Evolutionary conservation across 495 filamentous ascomycete genomes (phyloP), one percentile per base, ranked within the genome.

Genomic region (Penicillium roqueforti): DNA sequence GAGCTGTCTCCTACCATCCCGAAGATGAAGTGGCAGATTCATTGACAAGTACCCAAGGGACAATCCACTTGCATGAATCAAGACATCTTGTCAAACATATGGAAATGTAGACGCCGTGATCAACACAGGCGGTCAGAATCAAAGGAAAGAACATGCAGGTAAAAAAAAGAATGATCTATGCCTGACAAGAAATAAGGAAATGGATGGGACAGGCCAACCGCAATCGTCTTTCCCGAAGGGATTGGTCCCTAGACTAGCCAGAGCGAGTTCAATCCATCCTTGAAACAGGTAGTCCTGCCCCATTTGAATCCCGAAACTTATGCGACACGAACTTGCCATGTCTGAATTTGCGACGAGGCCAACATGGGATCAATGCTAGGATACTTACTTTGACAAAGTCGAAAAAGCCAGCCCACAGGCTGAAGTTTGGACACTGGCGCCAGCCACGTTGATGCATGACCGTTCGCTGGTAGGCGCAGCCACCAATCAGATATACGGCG

Each of bases 391-490:
- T 85, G 53, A 96, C 61, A 61, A 95, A 93, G 47, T 84, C 83
- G 57, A 87, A 79, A 37, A 96, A 87, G n/a, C 89, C 86, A 26
- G 88, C 84, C 95, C 95, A 99, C 46, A 96, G 77, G 54, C 80
- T 83, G 74, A 92, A 97, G 70, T 99, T 97, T 14, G 95, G 95
- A 53, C 97, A 77, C 65, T 97, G 95, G 57, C 88, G 81, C 95
- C 92, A 99, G 25, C 95, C 95, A 29, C 95, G 79, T 50, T 95
- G 91, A 66, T 97, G 89, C 74, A 91, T 88, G 51, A 99, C 95
- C 10, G 88, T 95, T 42, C 95, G 83, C 65, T 97, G 91, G 71
- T 97, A 99, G 34, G 95, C 87, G 62, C 93, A 88, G 60, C 95
- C 95, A 52, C 95, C 95, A 22, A 95, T 74, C 36, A 96, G 68